Evolutionary conservation across 1,139 yeast species (phyloP), one percentile per base, ranked within the genome.

Genomic region (Lodderomyces orthopsilosis): DNA sequence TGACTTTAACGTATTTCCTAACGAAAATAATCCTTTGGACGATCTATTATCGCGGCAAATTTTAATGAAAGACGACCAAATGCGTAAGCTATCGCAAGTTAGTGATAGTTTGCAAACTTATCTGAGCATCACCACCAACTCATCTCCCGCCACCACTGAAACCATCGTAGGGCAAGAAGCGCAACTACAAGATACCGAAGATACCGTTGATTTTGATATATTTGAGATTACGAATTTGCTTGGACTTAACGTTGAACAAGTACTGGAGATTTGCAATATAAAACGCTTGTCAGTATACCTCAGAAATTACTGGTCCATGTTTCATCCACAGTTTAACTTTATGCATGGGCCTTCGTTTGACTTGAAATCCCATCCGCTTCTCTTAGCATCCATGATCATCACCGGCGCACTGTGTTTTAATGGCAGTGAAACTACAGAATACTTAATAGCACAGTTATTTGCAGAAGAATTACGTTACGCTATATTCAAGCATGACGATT

Each of bases 401-500:
- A 64, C 81, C n/a, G 90, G 75, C 68, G 49, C 82, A 70, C 45
- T 68, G 33, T 15, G 19, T 13, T 30, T 15, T 9, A 30, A 30
- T 15, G 15, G 34, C 19, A 19, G 34, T 4, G 19, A 15, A 14
- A 30, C 6, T 15, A 30, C 34, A 3, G 34, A 30, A 12, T 5
- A n/a, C 12, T 8, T 30, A 19, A 30, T 30, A 30, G 19, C 34
- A 10, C 34, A 30, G 15, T 10, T 15, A 19, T 75, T 85, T 8
- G 83, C 86, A 1, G 75, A 66, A 13, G 89, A 89, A 0, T 57
- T 86, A 19, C 61, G 94, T 40, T 82, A 82, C 75, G 65, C 73
- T 39, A 72, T 83, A 7, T 82, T 83, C 53, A 75, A 81, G 22
- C 75, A 78, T 38, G 71, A 73, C 8, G 86, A 81, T 46, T 80